Base-by-base conservation (phyloP, 2,329 filamentous ascomycete species). In the Venturiaceae sp. region DNA sequence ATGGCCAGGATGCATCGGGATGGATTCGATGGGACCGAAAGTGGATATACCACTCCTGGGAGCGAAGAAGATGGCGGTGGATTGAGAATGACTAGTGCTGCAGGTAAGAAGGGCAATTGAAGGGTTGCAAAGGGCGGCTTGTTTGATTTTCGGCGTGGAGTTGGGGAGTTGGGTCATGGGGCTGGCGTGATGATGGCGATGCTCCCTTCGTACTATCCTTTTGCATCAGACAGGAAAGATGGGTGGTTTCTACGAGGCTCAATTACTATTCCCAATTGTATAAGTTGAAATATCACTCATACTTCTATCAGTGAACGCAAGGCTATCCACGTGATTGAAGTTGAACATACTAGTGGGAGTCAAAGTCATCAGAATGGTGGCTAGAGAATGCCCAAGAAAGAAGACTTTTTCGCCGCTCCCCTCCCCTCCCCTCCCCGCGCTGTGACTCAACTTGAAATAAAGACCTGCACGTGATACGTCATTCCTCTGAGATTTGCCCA, bases 51-150 rank as follows among this genome's bases (percentile, higher is more conserved):
- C 16, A 58, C 57, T 8, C 53, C 53, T 1, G 50, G 50, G 19
- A 58, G 57, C 32, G 55, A 57, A 30, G 39, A 57, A 7, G 57
- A 39, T 26, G 57, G 57, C 14, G 55, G 19, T 30, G 55, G 55
- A 13, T 50, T 57, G 28, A 57, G 55, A 28, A 57, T 57, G 55
- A 57, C 55, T n/a, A 57, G 44, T 30, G 30, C 26, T 4, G 44
- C 26, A 50, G 44, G 13, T 14, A 50, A 50, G 44, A 50, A 50
- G 13, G 26, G 5, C 5, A 50, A 50, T 50, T 50, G n/a, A 13
- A 5, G 28, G 9, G n/a, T n/a, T n/a, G n/a, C n/a, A n/a, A n/a
- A 30, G 44, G 26, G 44, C 44, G 23, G 14, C 44, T 50, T 50
- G 16, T 2, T 50, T 26, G 28, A 26, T n/a, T 50, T 50, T 30